Evolutionary conservation across 257 asterid species (phyloP).

Genomic region (Leonotis leonurus): DNA sequence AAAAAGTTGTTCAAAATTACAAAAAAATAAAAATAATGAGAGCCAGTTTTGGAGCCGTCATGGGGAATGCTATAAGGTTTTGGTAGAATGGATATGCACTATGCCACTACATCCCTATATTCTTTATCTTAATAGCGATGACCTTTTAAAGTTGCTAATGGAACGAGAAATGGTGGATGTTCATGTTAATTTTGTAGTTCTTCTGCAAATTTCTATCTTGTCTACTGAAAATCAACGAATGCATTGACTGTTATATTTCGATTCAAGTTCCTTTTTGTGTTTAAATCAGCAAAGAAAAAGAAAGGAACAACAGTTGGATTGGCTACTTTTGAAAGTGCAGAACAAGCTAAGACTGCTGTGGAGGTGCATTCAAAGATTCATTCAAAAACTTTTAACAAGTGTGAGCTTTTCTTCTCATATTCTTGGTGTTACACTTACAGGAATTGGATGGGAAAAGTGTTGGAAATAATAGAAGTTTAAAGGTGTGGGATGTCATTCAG

Average conservation of each 20-base stretch:
- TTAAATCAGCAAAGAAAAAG: conserved; percentile 89
- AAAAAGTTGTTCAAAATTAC: no score
- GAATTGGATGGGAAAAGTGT: conserved; percentile 63
- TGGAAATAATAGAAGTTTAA: conserved; percentile 70
- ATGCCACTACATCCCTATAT: no score
- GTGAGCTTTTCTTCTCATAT: conserved; percentile 12
- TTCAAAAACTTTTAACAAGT: not conserved
- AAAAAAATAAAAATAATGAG: no score
- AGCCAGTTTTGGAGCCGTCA: no score
- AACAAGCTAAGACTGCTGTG: conserved; percentile 43
- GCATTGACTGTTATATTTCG: not conserved
- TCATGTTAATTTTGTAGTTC: not conserved
- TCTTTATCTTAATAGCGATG: no score
- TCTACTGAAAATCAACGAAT: not conserved
- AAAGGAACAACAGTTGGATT: conserved; percentile 91
- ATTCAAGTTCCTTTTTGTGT: not conserved
- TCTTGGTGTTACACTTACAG: conserved; percentile 44
- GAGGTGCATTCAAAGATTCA: conserved; percentile 35
- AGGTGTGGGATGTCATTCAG: conserved; percentile 63
- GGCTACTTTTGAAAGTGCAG: conserved; percentile 61
- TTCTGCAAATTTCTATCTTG: not conserved
- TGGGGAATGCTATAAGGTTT: no score
- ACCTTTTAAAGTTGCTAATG: no score
- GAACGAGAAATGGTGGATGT: not conserved
- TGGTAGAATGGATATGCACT: no score